Evolutionary conservation across 2,329 filamentous ascomycete genomes (phyloP).

Genomic region (Alternaria hordeiaustralica): DNA sequence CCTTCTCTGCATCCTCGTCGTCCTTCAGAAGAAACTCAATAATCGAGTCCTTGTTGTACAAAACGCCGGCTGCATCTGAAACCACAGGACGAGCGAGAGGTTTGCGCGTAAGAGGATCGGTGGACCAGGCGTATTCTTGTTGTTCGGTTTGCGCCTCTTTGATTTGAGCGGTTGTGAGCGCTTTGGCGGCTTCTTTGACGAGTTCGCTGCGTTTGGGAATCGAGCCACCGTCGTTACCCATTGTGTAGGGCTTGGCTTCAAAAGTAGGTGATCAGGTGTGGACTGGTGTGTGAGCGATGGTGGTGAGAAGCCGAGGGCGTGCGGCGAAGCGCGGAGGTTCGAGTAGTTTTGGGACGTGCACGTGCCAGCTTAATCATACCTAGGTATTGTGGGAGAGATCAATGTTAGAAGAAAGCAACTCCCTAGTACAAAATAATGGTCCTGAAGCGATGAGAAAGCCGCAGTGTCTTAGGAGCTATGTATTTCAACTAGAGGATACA

Average conservation of each 20-base stretch:
- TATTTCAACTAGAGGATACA: neutral
- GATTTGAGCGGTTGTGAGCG: slow-evolving; percentile 80
- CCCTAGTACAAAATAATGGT: too few species aligned
- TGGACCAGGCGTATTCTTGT: slow-evolving; percentile 84
- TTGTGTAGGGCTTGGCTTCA: slow-evolving; percentile 47
- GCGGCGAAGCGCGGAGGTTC: slow-evolving; percentile 32
- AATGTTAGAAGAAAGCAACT: too few species aligned
- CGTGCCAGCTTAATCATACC: slow-evolving; percentile 6
- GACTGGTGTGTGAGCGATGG: neutral
- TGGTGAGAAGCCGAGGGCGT: slow-evolving; percentile 8
- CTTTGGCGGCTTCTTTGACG: slow-evolving; percentile 88
- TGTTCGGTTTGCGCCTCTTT: slow-evolving; percentile 89
- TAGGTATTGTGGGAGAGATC: neutral
- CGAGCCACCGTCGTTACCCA: slow-evolving; percentile 97
- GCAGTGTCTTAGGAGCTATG: neutral
- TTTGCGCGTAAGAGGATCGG: slow-evolving; percentile 83
- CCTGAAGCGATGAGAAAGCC: too few species aligned
- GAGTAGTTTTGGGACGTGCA: slow-evolving; percentile 21
- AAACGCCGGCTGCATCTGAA: slow-evolving; percentile 79
- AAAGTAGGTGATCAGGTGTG: neutral
- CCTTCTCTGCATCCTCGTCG: slow-evolving; percentile 63
- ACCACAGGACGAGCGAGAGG: slow-evolving; percentile 77
- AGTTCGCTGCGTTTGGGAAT: slow-evolving; percentile 96
- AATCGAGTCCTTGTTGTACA: slow-evolving; percentile 95
- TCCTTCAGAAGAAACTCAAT: slow-evolving; percentile 70